Base-by-base conservation (phyloP, 495 filamentous ascomycete genomes). In the Lasiosphaeriaceae sp. region DNA sequence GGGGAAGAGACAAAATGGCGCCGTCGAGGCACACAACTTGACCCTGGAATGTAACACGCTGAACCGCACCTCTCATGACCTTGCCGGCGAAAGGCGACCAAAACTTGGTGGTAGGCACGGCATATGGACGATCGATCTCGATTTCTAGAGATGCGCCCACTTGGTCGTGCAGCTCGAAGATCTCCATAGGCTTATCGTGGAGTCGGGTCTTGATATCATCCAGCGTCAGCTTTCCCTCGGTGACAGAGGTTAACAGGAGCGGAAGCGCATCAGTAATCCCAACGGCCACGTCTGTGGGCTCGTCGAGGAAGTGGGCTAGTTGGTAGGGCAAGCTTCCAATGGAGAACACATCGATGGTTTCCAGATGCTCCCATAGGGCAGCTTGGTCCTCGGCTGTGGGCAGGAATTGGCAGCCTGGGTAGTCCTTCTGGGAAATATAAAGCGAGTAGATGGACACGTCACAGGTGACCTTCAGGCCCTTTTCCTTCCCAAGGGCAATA, bases 111-210 rank as follows among this genome's bases (percentile, higher is more conserved):
- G 70, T 73, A 60, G 83, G 71, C 58, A 86, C 76, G 7, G 80
- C 69, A 64, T 89, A 88, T 2, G 85, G 81, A 17, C 88, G 80
- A 54, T 80, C 82, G 66, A 92, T 76, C 72, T 92, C 90, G 49
- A 92, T 77, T 72, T 94, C 90, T 26, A 92, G 75, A 11, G 81
- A 84, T 52, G 86, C 84, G 55, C 85, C 86, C 17, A 83, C 74
- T 67, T 94, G 90, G 60, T 94, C 90, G 60, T 94, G 90, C 47
- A 94, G 80, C 74, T 93, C 88, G 56, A 93, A 94, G 59, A 94
- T 94, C 62, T 81, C 82, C 77, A 87, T 90, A 19, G 90, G 90
- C 61, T 91, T 92, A 60, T 90, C 85, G 64, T 93, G 87, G 2
- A 94, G 79, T 17, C 86, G 81, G 24, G 76, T 66, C 54, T 78